Base-by-base conservation (phyloP, 305 asterid species). In the Rubia balearica region DNA sequence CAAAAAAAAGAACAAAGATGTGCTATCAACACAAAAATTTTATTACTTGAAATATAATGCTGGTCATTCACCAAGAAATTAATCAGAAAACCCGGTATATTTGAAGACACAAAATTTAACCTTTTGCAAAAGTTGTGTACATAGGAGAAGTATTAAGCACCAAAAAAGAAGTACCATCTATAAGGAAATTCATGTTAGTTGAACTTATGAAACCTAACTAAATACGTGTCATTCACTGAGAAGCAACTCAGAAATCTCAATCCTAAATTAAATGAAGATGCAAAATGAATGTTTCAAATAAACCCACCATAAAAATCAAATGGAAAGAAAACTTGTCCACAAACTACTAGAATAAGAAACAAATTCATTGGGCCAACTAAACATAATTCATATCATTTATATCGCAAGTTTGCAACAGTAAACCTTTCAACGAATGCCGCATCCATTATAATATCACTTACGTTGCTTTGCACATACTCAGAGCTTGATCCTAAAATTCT, bases 381-480 rank as follows among this genome's bases (percentile, higher is more conserved):
- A 53, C 14, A 53, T 53, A 16, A 17, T 16, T 53, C 59, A 56
- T 7, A 4, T 64, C 24, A 53, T 36, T 30, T 41, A 51, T 36
- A 8, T 62, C 14, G 4, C n/a, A 16, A 13, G 62, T 45, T 45
- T 16, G 12, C 17, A 45, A 45, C 51, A 45, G 14, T n/a, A 45
- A 16, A 10, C 51, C 51, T 11, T 45, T 0, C 12, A 45, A 46
- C 17, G 51, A 46, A 46, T 46, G 17, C 16, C 7, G 11, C 4
- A 49, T 42, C 40, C 1, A 40, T 16, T 61, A 49, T 38, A n/a
- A 62, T 27, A 30, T 5, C 6, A 71, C 85, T 73, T 71, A 78
- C 85, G 73, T 81, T 81, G 79, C 83, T 81, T 76, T 81, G 85
- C 42, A 81, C 82, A 53, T 78, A 81, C 62, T 81, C 78, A 24